Conservation (phyloP, 2,329 filamentous ascomycete species). For the Alternaria solani region DNA sequence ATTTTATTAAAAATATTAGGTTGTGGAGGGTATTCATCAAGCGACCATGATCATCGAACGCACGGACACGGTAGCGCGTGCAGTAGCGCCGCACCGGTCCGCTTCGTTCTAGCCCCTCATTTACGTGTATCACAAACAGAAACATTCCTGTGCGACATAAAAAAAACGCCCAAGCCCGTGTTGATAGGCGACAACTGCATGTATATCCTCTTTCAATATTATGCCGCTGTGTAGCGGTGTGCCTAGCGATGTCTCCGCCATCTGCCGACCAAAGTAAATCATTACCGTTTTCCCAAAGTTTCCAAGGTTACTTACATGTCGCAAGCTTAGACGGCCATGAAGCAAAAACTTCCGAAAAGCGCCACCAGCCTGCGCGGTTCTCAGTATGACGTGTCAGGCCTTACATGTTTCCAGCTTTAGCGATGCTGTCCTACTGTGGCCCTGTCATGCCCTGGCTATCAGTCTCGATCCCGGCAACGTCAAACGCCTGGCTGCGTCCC, state of each 20-base stretch:
- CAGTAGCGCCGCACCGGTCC: constrained; percentile 1
- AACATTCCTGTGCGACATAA: not conserved
- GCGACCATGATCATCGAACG: too few species aligned
- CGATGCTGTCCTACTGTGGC: not conserved
- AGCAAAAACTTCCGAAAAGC: not conserved
- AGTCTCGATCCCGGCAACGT: not conserved
- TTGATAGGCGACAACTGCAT: not conserved
- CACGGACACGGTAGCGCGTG: not conserved
- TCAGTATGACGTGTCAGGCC: not conserved
- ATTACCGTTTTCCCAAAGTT: not conserved
- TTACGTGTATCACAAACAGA: not conserved
- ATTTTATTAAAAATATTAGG: too few species aligned
- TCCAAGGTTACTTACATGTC: not conserved
- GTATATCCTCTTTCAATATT: not conserved
- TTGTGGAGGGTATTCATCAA: too few species aligned
- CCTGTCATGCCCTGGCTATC: not conserved
- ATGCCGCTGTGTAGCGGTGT: not conserved
- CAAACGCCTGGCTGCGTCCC: not conserved
- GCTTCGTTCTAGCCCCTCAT: not conserved
- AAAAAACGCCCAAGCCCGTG: not conserved
- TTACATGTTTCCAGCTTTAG: not conserved
- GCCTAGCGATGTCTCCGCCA: not conserved
- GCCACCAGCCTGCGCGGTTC: not conserved
- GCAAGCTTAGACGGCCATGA: not conserved
- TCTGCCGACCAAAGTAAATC: not conserved